Conservation (phyloP, 1,284 basidiomycete species). For the Agroathelia rolfsii region DNA sequence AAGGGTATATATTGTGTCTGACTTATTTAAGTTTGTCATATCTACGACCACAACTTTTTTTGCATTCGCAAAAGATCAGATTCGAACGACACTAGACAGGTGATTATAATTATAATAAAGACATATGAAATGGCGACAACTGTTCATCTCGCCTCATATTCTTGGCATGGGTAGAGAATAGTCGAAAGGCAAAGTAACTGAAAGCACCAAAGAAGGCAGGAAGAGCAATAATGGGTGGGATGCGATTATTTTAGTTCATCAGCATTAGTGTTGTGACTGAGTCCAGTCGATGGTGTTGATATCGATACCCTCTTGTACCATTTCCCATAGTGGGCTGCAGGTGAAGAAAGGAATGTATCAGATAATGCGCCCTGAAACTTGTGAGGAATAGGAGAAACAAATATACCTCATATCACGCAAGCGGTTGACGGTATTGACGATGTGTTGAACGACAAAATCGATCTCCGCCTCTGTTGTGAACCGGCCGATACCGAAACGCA, state of each 20-base stretch:
- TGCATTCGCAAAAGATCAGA: no score
- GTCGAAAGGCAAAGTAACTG: no score
- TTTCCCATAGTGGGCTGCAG: slow-evolving; percentile 86
- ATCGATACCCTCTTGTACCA: slow-evolving; percentile 97
- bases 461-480: slow-evolving; percentile 98
- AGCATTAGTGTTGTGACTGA: slow-evolving; percentile 46
- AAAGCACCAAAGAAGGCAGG: no score
- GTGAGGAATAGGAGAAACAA: not conserved
- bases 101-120: no score
- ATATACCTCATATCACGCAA: slow-evolving; percentile 59
- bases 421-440: slow-evolving; percentile 74
- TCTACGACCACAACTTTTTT: no score
- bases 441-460: slow-evolving; percentile 88
- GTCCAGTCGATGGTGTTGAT: slow-evolving; percentile 91
- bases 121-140: no score
- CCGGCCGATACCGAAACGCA: slow-evolving; percentile 95
- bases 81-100: no score
- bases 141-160: no score
- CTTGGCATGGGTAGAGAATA: no score
- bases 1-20: no score
- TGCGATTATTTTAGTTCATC: no score
- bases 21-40: no score
- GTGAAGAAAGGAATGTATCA: slow-evolving; percentile 6
- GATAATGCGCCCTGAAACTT: slow-evolving; percentile 1
- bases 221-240: slow-evolving; percentile 1